phyloP scores from a whole-genome alignment of 257 asterid genomes.

The Prunella vulgaris region DNA sequence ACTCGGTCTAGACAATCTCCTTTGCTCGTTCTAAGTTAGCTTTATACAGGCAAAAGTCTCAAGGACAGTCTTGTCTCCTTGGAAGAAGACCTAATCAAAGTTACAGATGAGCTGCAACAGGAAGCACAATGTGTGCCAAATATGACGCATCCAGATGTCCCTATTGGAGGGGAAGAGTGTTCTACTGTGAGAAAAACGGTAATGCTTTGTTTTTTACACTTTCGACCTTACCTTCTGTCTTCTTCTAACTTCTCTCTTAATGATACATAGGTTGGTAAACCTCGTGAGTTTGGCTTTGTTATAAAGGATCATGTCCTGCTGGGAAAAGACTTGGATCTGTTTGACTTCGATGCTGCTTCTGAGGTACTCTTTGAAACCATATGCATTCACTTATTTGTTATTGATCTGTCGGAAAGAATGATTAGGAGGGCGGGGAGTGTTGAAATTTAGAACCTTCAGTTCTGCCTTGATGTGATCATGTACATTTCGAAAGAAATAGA shows the following conservation, averaged over 20 bases:
- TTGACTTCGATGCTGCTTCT: constrained; percentile 95
- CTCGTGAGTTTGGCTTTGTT: constrained; percentile 66
- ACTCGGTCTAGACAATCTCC: background rate
- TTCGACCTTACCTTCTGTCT: background rate
- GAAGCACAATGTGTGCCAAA: constrained; percentile 96
- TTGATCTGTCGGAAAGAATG: background rate
- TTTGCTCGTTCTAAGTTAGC: constrained; percentile 11
- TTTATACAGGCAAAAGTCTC: constrained; percentile 61
- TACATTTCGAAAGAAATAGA: too few species aligned
- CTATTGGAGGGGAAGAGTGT: constrained; percentile 80
- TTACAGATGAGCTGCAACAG: constrained; percentile 77
- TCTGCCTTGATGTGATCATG: background rate
- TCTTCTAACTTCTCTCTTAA: constrained; percentile 1
- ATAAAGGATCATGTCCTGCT: constrained; percentile 89
- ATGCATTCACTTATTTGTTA: constrained; percentile 21
- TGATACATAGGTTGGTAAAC: constrained; percentile 58
- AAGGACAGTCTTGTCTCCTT: constrained; percentile 73
- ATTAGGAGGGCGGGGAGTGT: background rate
- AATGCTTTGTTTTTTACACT: constrained; percentile 12
- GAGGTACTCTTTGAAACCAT: constrained; percentile 58
- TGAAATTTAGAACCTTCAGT: background rate
- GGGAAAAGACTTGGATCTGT: constrained; percentile 77
- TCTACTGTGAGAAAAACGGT: constrained; percentile 77
- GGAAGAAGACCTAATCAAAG: constrained; percentile 78
- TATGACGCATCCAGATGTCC: constrained; percentile 96